Percentiles rank a stretch among this genome's conserved stretches.
These are phyloP conservation scores for Gentiana dahurica DNA, from an alignment of 257 asterid species.

Conservation along the genomic window DNA sequence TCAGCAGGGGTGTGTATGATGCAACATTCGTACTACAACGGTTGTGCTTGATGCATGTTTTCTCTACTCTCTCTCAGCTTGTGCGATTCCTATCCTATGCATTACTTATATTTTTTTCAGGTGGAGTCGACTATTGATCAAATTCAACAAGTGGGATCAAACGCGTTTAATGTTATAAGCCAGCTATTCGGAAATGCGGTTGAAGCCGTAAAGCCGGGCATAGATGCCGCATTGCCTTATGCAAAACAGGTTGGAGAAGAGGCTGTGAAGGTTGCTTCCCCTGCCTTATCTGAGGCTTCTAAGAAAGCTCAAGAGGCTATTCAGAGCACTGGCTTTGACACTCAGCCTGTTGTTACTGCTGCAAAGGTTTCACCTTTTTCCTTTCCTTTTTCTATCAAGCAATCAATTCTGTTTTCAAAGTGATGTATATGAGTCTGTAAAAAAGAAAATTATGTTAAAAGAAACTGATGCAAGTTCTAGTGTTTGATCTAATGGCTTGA, in stretches of 20 bases:
- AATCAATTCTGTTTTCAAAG: too few species aligned
- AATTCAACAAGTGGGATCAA: conserved; percentile 52
- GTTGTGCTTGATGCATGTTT: neutral
- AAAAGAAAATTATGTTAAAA: too few species aligned
- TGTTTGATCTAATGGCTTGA: too few species aligned
- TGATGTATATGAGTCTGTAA: too few species aligned
- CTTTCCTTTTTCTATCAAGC: too few species aligned
- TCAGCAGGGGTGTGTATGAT: too few species aligned
- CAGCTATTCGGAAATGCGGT: conserved; percentile 55
- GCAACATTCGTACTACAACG: too few species aligned
- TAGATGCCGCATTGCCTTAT: conserved; percentile 59
- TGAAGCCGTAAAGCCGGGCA: conserved; percentile 62
- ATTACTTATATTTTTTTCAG: conserved; percentile 26
- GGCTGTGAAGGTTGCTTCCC: conserved; percentile 71
- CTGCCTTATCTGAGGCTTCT: conserved; percentile 71
- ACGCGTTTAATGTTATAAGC: conserved; percentile 33
- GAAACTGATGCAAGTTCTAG: too few species aligned
- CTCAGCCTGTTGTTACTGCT: conserved; percentile 60
- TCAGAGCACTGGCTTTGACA: conserved; percentile 74
- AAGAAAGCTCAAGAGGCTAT: conserved; percentile 90
- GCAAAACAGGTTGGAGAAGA: conserved; percentile 66
- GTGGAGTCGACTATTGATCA: conserved; percentile 66
- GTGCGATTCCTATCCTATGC: neutral
- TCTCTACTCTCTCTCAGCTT: neutral
- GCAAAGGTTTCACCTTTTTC: conserved; percentile 48